Base-by-base conservation (phyloP, 2,329 filamentous ascomycete species). In the Hypomyces perniciosus region DNA sequence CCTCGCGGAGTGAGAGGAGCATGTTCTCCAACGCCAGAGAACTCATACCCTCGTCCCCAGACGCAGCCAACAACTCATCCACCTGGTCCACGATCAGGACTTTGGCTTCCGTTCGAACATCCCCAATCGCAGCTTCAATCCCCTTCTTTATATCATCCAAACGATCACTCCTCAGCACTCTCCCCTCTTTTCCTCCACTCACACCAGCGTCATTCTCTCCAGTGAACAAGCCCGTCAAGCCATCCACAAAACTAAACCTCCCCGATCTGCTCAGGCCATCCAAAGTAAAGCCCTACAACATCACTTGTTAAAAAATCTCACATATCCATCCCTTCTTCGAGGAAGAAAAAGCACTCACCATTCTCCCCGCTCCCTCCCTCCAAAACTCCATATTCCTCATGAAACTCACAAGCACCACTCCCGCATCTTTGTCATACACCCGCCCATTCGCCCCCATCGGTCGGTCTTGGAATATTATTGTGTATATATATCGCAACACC, bases 341-440 rank as follows among this genome's bases (percentile, higher is more conserved):
- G 27, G 10, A 27, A 46, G 27, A 27, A 29, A 37, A 13, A 1
- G 38, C 39, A 57, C 60, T 54, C 48, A 88, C 86, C 62, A 90
- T 68, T 66, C 84, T 84, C 48, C 81, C 78, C 2, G 78, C 78
- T 45, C 88, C 85, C 3, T 84, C 80, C 55, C 74, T 83, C 90
- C 90, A 96, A 64, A 95, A 95, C 1, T 79, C 72, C 56, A 78
- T 80, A 60, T 92, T 86, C 54, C 88, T 79, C 68, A 95, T 72
- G 69, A 93, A 96, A 71, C 88, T 95, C 52, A 93, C 83, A 3
- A 96, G 74, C 3, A 96, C 75, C 1, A 96, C 78, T 45, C 73
- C 77, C 28, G 67, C 69, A 8, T 63, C 63, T 29, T 45, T 51
- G 29, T 56, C 58, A 6, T 60, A 53, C 38, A 48, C 55, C 35